Evolutionary conservation across 192 early-diverging fungal genomes (phyloP).

Genomic region (Coemansia sp.): DNA sequence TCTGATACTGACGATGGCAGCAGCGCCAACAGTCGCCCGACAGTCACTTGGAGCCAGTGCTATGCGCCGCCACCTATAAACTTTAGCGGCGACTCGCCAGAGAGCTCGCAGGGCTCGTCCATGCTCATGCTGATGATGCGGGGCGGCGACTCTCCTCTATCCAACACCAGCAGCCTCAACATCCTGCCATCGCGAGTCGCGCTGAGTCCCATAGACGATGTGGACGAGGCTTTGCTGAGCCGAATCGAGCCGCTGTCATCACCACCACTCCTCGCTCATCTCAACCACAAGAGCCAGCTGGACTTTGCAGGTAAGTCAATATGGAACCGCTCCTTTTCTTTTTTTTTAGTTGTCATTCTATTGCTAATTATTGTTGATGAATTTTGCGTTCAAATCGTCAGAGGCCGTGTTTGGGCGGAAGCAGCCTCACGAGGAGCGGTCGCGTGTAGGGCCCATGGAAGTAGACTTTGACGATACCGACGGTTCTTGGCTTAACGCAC

Average conservation of each 20-base stretch:
- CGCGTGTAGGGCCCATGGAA: constrained; percentile 43
- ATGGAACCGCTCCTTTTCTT: too few species aligned
- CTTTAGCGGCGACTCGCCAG: constrained; percentile 3
- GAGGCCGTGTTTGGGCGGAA: constrained; percentile 13
- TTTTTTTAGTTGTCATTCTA: neutral
- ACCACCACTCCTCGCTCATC: neutral
- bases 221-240: constrained; percentile 20
- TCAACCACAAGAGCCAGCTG: neutral
- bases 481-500: constrained; percentile 37
- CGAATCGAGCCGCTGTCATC: neutral
- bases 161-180: constrained; percentile 32
- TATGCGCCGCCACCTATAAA: neutral
- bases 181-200: constrained; percentile 20
- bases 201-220: constrained; percentile 16
- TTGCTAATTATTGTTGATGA: constrained; percentile 16
- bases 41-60: neutral
- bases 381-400: constrained; percentile 37
- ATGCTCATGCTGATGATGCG: constrained; percentile 8
- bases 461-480: constrained; percentile 38
- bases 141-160: neutral
- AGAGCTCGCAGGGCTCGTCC: constrained; percentile 24
- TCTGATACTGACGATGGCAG: constrained; percentile 8
- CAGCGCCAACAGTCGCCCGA: neutral
- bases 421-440: constrained; percentile 5
- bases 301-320: neutral